A percentile compares a stretch with the other conserved stretches of the same genome.
phyloP scores from a whole-genome alignment of 805 yeast species.

The Metschnikowia amazonensis region DNA sequence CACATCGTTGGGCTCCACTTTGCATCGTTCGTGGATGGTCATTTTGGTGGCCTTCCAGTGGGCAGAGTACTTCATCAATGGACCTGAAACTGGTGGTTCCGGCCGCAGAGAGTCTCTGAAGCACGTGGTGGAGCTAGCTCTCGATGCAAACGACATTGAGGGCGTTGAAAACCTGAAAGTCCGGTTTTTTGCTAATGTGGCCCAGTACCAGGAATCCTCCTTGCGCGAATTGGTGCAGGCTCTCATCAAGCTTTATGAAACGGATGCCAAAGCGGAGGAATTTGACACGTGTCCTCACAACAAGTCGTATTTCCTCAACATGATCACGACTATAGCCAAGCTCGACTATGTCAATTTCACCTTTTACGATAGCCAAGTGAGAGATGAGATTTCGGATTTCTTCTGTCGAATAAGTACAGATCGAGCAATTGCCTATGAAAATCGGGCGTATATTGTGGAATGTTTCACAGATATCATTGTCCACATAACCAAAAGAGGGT shows the following conservation, averaged over 20 bases:
- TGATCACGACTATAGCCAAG: constrained; percentile 49
- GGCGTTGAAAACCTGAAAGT: constrained; percentile 52
- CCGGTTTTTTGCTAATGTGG: constrained; percentile 63
- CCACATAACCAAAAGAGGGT: constrained; percentile 39
- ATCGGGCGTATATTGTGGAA: constrained; percentile 47
- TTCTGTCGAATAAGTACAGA: constrained; percentile 45
- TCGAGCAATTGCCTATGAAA: constrained; percentile 36
- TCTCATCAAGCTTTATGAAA: constrained; percentile 41
- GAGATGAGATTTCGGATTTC: constrained; percentile 47
- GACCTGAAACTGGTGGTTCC: constrained; percentile 35
- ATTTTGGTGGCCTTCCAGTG: constrained; percentile 66
- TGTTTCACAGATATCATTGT: constrained; percentile 51
- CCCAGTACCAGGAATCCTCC: constrained; percentile 49
- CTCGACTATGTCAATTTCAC: constrained; percentile 52
- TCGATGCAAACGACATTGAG: constrained; percentile 45
- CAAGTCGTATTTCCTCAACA: constrained; percentile 50
- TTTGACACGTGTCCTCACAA: constrained; percentile 48
- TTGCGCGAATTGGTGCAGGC: constrained; percentile 47
- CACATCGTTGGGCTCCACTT: constrained; percentile 72
- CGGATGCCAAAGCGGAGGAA: constrained; percentile 9
- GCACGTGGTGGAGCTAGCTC: constrained; percentile 23
- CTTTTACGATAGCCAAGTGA: constrained; percentile 37
- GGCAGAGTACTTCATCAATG: constrained; percentile 69
- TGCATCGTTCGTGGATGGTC: constrained; percentile 64
- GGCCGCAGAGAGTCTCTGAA: not conserved